Base-by-base conservation (phyloP, 2,329 filamentous ascomycete species). In the Magnaporthales sp. region DNA sequence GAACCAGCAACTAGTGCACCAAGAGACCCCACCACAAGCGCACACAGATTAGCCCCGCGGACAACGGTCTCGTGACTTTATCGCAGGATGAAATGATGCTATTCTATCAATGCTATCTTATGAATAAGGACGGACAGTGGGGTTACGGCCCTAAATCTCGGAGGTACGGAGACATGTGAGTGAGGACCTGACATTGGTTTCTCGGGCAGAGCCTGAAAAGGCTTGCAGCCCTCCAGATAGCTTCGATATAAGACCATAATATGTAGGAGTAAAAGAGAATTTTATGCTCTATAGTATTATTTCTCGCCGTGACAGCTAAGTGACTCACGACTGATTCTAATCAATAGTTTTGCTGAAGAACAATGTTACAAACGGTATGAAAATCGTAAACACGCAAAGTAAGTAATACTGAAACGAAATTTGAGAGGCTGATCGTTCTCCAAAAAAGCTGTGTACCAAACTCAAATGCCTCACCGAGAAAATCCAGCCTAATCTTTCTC, bases 401-500 rank as follows among this genome's bases (percentile, higher is more conserved):
- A 58, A 58, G 54, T 58, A 26, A 58, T 15, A 58, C 54, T 58
- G 54, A 58, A 58, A 58, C 54, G n/a, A 26, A 58, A 58, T 58
- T 13, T 11, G 54, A 58, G 54, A 58, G 54, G 24, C 24, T n/a
- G n/a, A 46, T 58, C 54, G 54, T 58, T 58, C 54, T 58, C 54
- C 38, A 46, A 46, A 22, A 58, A 9, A 58, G 54, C 24, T 26
- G 54, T 58, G 54, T 26, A 58, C 54, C 54, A 58, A 58, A 10
- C 54, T 26, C n/a, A 58, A 38, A 58, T 58, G 54, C 54, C 54
- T 58, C 54, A 58, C 54, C 54, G 54, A 58, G 54, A 58, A 58
- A 58, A 58, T 58, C 11, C 54, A 58, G 54, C 54, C 54, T 58
- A 58, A 58, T 58, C 54, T 26, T 58, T 58, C n/a, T 58, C 24